phyloP scores from a whole-genome alignment of 164 flowering plant species.

The Saururus chinensis region DNA sequence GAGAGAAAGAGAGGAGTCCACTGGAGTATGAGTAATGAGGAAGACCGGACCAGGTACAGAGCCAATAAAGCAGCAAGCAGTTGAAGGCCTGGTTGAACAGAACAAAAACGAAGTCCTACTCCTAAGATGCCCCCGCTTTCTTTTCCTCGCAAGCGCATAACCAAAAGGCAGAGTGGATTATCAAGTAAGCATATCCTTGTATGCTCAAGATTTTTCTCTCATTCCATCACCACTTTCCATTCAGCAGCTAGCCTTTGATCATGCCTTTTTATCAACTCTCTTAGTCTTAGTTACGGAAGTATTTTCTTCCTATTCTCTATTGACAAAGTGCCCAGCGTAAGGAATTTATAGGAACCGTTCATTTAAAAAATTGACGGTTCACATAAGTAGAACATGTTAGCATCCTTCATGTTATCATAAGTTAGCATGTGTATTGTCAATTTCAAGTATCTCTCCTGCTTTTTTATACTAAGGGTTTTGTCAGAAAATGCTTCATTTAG shows the following conservation, averaged over 20 bases:
- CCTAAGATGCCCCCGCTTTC: slow-evolving; percentile 6
- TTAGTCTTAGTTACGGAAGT: background rate
- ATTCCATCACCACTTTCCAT: slow-evolving; percentile 5
- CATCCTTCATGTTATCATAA: too few species aligned
- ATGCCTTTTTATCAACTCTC: background rate
- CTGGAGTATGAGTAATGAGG: background rate
- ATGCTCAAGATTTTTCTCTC: slow-evolving; percentile 7
- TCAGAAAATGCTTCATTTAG: too few species aligned
- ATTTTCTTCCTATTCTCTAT: too few species aligned
- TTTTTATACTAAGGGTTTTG: too few species aligned
- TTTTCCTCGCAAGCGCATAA: slow-evolving; percentile 13
- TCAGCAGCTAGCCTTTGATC: background rate
- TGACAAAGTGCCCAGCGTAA: too few species aligned
- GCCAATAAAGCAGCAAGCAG: background rate
- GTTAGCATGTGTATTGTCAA: too few species aligned
- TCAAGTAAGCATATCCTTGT: slow-evolving; percentile 20
- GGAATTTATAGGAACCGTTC: too few species aligned
- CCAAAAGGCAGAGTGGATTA: slow-evolving; percentile 11
- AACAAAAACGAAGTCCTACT: background rate
- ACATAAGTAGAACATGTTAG: too few species aligned
- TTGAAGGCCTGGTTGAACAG: background rate
- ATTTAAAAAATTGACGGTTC: too few species aligned
- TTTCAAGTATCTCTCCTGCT: too few species aligned
- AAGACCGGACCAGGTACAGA: background rate
- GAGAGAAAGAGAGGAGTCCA: background rate